Evolutionary conservation across 2,329 filamentous ascomycete species (phyloP), one percentile per base, ranked within the genome.

Genomic region (Chrysosporium keratinophilum): DNA sequence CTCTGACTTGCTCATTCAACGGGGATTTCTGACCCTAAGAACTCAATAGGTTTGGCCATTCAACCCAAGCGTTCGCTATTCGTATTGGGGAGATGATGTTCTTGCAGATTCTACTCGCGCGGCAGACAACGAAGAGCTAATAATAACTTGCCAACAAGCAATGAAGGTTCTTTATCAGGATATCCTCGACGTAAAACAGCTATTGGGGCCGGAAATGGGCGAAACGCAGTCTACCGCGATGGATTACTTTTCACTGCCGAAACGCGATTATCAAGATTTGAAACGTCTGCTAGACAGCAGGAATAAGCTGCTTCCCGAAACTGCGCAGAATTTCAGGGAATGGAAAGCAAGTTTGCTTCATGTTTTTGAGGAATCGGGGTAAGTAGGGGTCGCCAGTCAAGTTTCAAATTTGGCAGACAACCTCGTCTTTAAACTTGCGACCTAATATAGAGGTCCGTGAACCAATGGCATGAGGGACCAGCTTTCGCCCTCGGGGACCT

Each of bases 51-150:
- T 82, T 28, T 83, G 80, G 80, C 70, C 80, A 52, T 83, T 83
- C 65, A 80, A 80, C 6, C 78, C 79, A 0, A 75, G 81, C 55
- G 70, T 83, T 40, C 72, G 73, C 49, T 78, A 81, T 58, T 80
- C 80, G 1, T 52, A 40, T 40, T 31, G 23, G 11, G 40, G 19
- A 9, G 40, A n/a, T 28, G n/a, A 52, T 35, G 2, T 34, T 9
- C 76, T 72, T 9, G 41, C 74, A 46, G n/a, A 17, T n/a, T 31
- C 20, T 37, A 14, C n/a, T 5, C 6, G 11, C 23, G 50, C 45
- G 1, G 1, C n/a, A 33, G 39, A 19, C 6, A 5, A 40, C 40
- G 40, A 34, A 14, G 34, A 33, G 15, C 15, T 28, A 6, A 33
- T 23, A 19, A 59, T 67, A 40, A 49, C 73, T 42, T 61, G 65